Base-by-base conservation (phyloP, 2,329 filamentous ascomycete genomes). In the Colletotrichum siamense region DNA sequence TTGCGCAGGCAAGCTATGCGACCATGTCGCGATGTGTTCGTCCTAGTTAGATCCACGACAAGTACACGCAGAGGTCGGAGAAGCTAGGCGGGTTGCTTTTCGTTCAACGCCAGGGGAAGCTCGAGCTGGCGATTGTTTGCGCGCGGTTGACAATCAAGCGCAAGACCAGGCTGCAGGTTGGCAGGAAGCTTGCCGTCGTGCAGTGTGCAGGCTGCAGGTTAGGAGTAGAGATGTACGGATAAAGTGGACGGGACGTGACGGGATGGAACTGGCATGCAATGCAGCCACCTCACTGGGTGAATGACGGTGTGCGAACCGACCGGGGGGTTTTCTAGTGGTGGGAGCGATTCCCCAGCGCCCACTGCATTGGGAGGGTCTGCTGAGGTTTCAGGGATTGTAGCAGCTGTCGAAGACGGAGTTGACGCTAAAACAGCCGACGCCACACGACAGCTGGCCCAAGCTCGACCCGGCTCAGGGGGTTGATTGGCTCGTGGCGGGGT, bases 301-400 rank as follows among this genome's bases (percentile, higher is more conserved):
- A 67, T 76, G 74, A 76, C 74, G 74, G 74, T 76, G 73, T 76
- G 57, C 59, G 70, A 73, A 39, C 72, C 36, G 70, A 73, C 73
- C 49, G 26, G 57, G 73, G 69, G 69, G 32, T n/a, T 68, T 67
- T 72, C n/a, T 18, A 62, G 68, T 67, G 69, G 52, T 55, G 36
- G 52, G 52, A 52, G 44, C n/a, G 44, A 22, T 69, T 52, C 30
- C 68, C 68, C 57, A 62, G 55, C 39, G 55, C 59, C 44, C 63
- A 57, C 63, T 24, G 52, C 26, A 71, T 22, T 39, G 32, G 66
- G 67, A 67, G 63, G 28, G 30, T 49, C 36, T 73, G 70, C 70
- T 76, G 64, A 69, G 73, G 73, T 73, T 73, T 74, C 70, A 74
- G 74, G 74, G 70, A 74, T 76, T 59, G 70, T 62, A 76, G 70